Conservation (phyloP, 2,329 filamentous ascomycete genomes). For the Acarospora socialis region DNA sequence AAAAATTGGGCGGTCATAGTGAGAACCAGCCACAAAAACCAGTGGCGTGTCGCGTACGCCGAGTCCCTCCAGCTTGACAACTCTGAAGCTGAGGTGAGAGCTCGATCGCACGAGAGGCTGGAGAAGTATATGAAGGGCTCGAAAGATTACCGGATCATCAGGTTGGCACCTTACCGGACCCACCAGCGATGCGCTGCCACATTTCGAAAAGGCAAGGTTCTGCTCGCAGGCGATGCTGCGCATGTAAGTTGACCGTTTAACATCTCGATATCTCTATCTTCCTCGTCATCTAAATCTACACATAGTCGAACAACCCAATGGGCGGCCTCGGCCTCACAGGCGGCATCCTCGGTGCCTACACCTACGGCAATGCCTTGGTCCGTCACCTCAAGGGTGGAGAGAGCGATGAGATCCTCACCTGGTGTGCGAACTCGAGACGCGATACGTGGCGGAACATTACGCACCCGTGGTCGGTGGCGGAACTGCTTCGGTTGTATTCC, state of each 20-base stretch:
- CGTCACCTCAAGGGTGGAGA: slow-evolving; percentile 7
- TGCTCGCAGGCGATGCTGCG: background rate
- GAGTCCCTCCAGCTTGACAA: slow-evolving; percentile 4
- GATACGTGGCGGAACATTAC: slow-evolving; percentile 8
- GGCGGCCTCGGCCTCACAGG: slow-evolving; percentile 10
- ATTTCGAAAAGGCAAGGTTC: slow-evolving; percentile 6
- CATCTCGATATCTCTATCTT: too few relatives aligned
- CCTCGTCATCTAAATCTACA: too few relatives aligned
- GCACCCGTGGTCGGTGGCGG: slow-evolving; percentile 8
- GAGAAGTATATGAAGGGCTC: slow-evolving; percentile 2
- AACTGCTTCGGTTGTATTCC: slow-evolving; percentile 3
- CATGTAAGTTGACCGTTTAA: background rate
- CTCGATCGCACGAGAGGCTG: slow-evolving; percentile 4
- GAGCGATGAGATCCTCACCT: slow-evolving; percentile 7
- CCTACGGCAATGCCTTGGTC: slow-evolving; percentile 9
- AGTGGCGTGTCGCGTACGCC: slow-evolving; percentile 8
- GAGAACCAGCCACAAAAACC: slow-evolving; percentile 5
- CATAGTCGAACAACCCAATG: slow-evolving; percentile 10
- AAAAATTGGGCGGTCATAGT: slow-evolving; percentile 14
- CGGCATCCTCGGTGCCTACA: slow-evolving; percentile 8
- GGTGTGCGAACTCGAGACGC: slow-evolving; percentile 7
- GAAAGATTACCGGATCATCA: slow-evolving; percentile 5
- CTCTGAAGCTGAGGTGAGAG: slow-evolving; percentile 2
- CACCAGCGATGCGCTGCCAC: slow-evolving; percentile 8
- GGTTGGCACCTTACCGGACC: slow-evolving; percentile 9